phyloP scores from a whole-genome alignment of 352 stramenopile species.

The Globisporangium emineosum region DNA sequence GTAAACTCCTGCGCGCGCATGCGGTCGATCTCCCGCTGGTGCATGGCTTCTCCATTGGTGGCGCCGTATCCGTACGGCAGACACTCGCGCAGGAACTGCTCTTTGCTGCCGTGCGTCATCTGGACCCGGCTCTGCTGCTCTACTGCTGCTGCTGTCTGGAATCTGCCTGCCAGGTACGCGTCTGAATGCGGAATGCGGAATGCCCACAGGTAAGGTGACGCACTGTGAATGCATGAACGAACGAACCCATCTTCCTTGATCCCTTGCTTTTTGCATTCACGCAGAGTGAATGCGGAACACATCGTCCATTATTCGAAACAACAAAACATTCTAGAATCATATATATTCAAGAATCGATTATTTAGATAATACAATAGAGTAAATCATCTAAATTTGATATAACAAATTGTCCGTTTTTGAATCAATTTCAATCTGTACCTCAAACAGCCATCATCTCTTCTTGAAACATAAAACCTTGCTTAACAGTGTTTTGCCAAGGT shows the following conservation, averaged over 20 bases:
- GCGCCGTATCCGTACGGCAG: slow-evolving; percentile 15
- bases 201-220: neutral
- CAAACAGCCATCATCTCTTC: too few relatives aligned
- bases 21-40: slow-evolving; percentile 29
- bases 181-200: slow-evolving; percentile 7
- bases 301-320: neutral
- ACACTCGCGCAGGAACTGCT: slow-evolving; percentile 13
- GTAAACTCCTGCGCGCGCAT: slow-evolving; percentile 45
- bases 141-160: neutral
- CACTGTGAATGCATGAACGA: neutral
- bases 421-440: too few relatives aligned
- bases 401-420: too few relatives aligned
- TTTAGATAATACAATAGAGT: too few relatives aligned
- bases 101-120: slow-evolving; percentile 9
- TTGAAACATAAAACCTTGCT: too few relatives aligned
- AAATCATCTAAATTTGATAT: too few relatives aligned
- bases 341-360: neutral
- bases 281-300: slow-evolving; percentile 1
- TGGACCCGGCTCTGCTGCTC: neutral
- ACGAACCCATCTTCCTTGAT: slow-evolving; percentile 5
- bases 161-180: neutral
- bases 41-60: neutral
- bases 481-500: neutral
- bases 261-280: neutral
- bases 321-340: neutral